phyloP scores from a whole-genome alignment of 1,139 yeast species.

The Debaryomycetaceae sp. region DNA sequence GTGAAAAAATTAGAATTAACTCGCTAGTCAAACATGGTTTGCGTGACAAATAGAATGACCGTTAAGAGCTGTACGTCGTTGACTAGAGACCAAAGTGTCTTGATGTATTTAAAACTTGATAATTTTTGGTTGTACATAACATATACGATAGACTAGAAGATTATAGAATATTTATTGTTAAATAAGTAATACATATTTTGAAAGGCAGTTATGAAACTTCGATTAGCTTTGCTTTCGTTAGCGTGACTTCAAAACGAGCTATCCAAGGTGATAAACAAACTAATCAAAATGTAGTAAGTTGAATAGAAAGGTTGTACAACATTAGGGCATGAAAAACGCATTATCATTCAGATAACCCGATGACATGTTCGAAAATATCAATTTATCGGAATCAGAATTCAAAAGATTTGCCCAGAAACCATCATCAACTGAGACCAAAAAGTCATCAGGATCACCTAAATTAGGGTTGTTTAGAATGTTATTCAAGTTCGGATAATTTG shows the following conservation, averaged over 20 bases:
- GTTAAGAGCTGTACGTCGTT: no score
- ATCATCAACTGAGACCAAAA: slow-evolving; percentile 35
- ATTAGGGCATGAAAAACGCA: slow-evolving; percentile 24
- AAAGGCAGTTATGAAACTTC: no score
- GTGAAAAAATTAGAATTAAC: slow-evolving; percentile 18
- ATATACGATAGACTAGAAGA: no score
- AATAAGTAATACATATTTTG: no score
- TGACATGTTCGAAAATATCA: slow-evolving; percentile 27
- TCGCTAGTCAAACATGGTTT: slow-evolving; percentile 14
- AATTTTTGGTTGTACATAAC: no score
- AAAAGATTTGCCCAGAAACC: slow-evolving; percentile 45
- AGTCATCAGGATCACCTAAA: slow-evolving; percentile 23
- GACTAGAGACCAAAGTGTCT: no score
- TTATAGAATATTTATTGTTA: no score
- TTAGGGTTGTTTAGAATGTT: slow-evolving; percentile 9
- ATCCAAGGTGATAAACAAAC: no score
- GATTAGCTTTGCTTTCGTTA: no score
- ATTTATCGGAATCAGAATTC: slow-evolving; percentile 32
- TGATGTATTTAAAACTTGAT: no score
- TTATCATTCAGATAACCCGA: slow-evolving; percentile 20
- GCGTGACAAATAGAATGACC: slow-evolving; percentile 1
- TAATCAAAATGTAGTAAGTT: no score
- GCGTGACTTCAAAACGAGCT: no score
- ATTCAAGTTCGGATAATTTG: not conserved
- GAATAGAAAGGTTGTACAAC: not conserved